Evolutionary conservation across 257 asterid species (phyloP), one percentile per base, ranked within the genome.

Genomic region (Cynanchum wilfordii): DNA sequence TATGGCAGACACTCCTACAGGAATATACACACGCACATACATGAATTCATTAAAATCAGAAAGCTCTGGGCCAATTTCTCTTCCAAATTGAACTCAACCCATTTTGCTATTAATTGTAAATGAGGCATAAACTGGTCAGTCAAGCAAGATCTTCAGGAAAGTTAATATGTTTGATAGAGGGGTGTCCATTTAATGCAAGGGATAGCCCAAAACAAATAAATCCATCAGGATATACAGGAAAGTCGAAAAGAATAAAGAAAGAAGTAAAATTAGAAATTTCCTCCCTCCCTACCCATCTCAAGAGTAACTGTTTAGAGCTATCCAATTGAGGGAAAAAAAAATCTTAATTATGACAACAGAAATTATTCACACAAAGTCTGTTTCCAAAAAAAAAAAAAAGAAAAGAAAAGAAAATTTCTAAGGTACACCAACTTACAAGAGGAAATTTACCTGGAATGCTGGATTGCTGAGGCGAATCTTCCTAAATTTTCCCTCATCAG

Each of bases 381-480:
- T 8, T 22, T 55, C 17, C 19, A 15, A 7, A 60, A 66, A 25
- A 4, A 40, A 15, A 7, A 20, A 25, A 42, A 42, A 3, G 4
- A 33, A 33, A 33, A 3, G n/a, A n/a, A n/a, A n/a, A n/a, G n/a
- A n/a, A 40, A 10, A n/a, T 25, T 24, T 56, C 22, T 57, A 10
- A 0, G 15, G 7, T 19, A 36, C 47, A 47, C 52, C 52, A 50
- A 50, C 20, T 13, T 49, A 29, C 13, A 50, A 36, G 12, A 51
- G 54, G 17, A 74, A 38, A 7, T 74, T 55, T 73, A 91, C 97
- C 96, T 85, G 94, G 79, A 91, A 91, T 24, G 82, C 80, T 16
- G 96, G 93, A 80, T 87, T 91, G 82, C 75, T 79, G 62, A 86
- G 77, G 72, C 97, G 91, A 76, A 92, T 89, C 87, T 74, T 89